Conservation (phyloP, 345 rosid genomes). For the Eucalyptus regnans region DNA sequence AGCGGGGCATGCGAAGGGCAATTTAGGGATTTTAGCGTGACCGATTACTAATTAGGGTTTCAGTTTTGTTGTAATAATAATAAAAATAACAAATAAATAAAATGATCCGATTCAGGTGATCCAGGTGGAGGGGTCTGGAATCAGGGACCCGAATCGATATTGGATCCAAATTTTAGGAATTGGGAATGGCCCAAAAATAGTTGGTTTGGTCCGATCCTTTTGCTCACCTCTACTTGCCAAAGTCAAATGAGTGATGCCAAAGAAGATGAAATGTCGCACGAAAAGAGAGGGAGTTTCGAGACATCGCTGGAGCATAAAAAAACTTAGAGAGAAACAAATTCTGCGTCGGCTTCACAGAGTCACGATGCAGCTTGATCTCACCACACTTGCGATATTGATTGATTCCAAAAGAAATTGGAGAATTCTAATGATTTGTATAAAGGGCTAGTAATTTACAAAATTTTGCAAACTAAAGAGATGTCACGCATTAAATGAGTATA, state of each 20-base stretch:
- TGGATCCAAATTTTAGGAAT: background rate
- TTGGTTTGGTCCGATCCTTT: too few relatives aligned
- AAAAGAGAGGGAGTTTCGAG: too few relatives aligned
- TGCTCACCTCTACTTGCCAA: background rate
- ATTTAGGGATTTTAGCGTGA: background rate
- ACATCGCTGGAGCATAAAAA: background rate
- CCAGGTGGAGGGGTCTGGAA: background rate
- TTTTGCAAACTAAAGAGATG: background rate
- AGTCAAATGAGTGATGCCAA: background rate
- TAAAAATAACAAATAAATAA: too few relatives aligned
- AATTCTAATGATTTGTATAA: background rate
- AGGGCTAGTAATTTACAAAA: background rate
- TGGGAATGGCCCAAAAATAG: background rate
- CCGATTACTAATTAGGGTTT: background rate
- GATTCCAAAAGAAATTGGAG: background rate
- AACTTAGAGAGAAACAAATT: background rate
- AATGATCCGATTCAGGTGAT: background rate
- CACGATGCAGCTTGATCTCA: background rate
- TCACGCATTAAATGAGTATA: background rate
- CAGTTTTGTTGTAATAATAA: background rate
- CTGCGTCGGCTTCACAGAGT: accelerated
- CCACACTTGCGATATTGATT: background rate
- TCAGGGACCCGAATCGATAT: background rate
- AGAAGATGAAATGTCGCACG: too few relatives aligned
- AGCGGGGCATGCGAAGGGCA: too few relatives aligned